These are phyloP conservation scores for Glycine tomentella DNA, from an alignment of 306 rosid genomes.

Conservation along the genomic window DNA sequence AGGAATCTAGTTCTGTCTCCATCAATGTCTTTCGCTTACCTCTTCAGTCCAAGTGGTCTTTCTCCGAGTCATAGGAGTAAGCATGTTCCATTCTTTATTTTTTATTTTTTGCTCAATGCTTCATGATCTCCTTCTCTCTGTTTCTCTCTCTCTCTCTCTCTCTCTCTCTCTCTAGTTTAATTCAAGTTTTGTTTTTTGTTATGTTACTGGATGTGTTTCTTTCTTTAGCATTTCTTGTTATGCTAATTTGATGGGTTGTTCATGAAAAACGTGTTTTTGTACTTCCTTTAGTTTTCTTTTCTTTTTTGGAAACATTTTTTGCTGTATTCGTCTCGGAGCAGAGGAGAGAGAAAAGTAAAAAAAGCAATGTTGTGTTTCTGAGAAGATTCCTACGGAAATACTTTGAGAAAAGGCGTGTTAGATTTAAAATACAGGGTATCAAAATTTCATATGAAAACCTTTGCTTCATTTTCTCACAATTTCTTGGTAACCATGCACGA, in stretches of 20 bases:
- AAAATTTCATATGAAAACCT: neutral
- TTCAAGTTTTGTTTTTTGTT: neutral
- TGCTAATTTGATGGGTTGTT: slow-evolving; percentile 5
- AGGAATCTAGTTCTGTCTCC: slow-evolving; percentile 58
- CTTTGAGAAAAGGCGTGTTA: neutral
- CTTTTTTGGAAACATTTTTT: neutral
- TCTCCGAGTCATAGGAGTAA: slow-evolving; percentile 76
- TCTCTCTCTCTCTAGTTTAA: neutral
- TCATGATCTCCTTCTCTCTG: neutral
- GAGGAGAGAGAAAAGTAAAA: slow-evolving; percentile 31
- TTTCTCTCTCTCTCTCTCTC: neutral
- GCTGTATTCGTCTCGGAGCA: no score
- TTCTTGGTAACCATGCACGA: slow-evolving; percentile 25
- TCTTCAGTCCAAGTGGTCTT: slow-evolving; percentile 83
- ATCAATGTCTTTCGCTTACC: slow-evolving; percentile 72
- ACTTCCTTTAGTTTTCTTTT: neutral
- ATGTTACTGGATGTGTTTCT: neutral
- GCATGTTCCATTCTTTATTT: slow-evolving; percentile 27
- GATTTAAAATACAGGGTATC: neutral
- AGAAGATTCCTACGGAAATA: no score
- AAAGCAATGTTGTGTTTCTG: no score
- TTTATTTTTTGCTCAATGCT: no score
- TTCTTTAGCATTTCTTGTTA: neutral
- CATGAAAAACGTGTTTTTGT: neutral
- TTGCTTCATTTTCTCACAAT: slow-evolving; percentile 10